phyloP scores from a whole-genome alignment of 441 rosid genomes.

The Iberis amara region DNA sequence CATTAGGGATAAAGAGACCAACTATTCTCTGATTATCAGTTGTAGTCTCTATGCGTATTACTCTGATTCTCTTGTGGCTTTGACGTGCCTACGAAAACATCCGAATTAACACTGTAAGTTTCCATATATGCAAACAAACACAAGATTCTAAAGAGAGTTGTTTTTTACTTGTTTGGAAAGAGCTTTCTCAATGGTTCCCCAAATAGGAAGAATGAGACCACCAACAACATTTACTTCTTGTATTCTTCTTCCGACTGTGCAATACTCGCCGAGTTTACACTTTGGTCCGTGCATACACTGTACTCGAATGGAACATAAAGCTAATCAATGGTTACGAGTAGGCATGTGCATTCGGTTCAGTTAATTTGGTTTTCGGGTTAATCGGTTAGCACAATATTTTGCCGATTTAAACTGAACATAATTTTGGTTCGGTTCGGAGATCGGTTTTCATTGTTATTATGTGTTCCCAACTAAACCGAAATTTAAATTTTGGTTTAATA shows the following conservation, averaged over 20 bases:
- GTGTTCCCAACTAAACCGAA: too few species aligned
- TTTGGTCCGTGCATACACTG: constrained; percentile 99
- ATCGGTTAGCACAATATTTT: too few species aligned
- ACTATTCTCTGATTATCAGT: constrained; percentile 69
- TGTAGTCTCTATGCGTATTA: constrained; percentile 81
- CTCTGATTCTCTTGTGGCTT: constrained; percentile 86
- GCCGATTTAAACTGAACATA: too few species aligned
- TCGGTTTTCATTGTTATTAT: too few species aligned
- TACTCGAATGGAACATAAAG: constrained; percentile 16
- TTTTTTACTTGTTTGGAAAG: constrained; percentile 79
- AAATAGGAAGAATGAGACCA: constrained; percentile 94
- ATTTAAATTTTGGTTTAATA: too few species aligned
- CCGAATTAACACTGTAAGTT: constrained; percentile 7
- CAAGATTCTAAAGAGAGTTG: neutral
- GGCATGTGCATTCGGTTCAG: neutral
- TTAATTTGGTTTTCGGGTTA: neutral
- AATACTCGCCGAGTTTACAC: constrained; percentile 79
- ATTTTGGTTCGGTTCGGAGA: too few species aligned
- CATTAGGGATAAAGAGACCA: constrained; percentile 84
- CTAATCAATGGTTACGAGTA: neutral
- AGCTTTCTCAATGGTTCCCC: constrained; percentile 98
- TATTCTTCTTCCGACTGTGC: constrained; percentile 89
- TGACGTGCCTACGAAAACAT: constrained; percentile 59
- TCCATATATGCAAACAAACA: neutral
- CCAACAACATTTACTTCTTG: constrained; percentile 97